Percentiles rank a stretch among this genome's conserved stretches.
These are phyloP conservation scores for Biscogniauxia marginata DNA, from an alignment of 2,329 filamentous ascomycete species.

Conservation along the genomic window DNA sequence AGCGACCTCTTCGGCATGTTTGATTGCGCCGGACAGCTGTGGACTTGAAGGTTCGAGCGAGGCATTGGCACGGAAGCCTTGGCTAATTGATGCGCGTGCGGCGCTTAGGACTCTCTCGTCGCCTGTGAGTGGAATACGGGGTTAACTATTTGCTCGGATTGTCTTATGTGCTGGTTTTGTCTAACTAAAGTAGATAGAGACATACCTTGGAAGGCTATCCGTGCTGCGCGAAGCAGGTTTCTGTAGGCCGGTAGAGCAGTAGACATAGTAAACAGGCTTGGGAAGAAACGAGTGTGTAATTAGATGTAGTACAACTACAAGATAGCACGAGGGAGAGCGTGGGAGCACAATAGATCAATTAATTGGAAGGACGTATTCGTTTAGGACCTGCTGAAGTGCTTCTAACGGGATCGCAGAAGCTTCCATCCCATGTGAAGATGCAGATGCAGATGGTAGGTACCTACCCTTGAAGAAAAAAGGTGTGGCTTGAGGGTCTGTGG, in stretches of 20 bases:
- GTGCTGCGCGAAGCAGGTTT: constrained; percentile 74
- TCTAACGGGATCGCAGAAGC: background rate
- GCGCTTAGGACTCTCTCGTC: constrained; percentile 68
- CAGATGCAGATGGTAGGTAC: background rate
- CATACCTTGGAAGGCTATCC: constrained; percentile 79
- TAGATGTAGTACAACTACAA: background rate
- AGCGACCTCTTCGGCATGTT: constrained; percentile 80
- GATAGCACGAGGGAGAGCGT: too few relatives aligned
- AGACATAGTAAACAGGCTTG: constrained; percentile 8
- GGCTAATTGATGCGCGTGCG: constrained; percentile 70
- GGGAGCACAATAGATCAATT: too few relatives aligned
- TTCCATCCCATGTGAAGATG: background rate
- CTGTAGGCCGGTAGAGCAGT: constrained; percentile 70
- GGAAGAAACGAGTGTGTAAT: background rate
- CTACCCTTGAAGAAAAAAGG: too few relatives aligned
- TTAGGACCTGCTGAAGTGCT: too few relatives aligned
- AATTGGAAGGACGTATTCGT: too few relatives aligned
- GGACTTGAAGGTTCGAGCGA: constrained; percentile 56
- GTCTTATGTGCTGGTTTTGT: constrained; percentile 4
- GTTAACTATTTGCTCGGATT: too few relatives aligned
- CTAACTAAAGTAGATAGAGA: too few relatives aligned
- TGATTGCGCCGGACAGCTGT: constrained; percentile 62
- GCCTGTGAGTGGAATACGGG: constrained; percentile 46
- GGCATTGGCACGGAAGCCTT: constrained; percentile 69
- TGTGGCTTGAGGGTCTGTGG: background rate